Evolutionary conservation across 129 eudicot species (phyloP).

Genomic region (Oenanthe sinensis): DNA sequence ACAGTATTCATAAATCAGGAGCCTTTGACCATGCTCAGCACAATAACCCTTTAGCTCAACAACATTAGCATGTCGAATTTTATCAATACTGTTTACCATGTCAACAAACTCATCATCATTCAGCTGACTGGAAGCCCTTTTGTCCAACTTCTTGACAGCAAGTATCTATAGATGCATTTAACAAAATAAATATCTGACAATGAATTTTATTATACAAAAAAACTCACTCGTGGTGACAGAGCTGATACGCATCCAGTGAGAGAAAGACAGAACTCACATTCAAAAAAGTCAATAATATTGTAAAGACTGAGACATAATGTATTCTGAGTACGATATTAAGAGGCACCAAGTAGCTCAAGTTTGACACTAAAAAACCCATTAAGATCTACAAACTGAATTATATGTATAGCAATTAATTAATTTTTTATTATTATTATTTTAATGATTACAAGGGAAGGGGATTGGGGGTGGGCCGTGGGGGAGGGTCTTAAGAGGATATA

Average conservation of each 20-base stretch:
- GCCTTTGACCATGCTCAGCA: constrained; percentile 80
- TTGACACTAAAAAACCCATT: not conserved
- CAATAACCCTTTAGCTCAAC: constrained; percentile 94
- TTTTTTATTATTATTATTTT: no score
- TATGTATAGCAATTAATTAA: not conserved
- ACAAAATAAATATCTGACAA: constrained; percentile 16
- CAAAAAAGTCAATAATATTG: not conserved
- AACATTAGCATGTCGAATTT: constrained; percentile 83
- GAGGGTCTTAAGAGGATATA: not conserved
- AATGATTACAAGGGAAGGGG: not conserved
- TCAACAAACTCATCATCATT: constrained; percentile 82
- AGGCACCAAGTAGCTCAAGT: not conserved
- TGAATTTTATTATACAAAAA: not conserved
- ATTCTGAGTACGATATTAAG: not conserved
- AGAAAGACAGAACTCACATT: not conserved
- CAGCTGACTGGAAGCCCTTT: constrained; percentile 56
- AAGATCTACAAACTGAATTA: not conserved
- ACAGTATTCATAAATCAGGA: constrained; percentile 75
- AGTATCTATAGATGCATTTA: constrained; percentile 46
- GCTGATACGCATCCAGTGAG: not conserved
- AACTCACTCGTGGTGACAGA: not conserved
- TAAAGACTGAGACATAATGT: not conserved
- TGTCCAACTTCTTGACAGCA: constrained; percentile 89
- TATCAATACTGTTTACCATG: constrained; percentile 67
- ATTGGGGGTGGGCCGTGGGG: not conserved